phyloP scores from a whole-genome alignment of 495 filamentous ascomycete species.

The Parathielavia hyrcaniae region DNA sequence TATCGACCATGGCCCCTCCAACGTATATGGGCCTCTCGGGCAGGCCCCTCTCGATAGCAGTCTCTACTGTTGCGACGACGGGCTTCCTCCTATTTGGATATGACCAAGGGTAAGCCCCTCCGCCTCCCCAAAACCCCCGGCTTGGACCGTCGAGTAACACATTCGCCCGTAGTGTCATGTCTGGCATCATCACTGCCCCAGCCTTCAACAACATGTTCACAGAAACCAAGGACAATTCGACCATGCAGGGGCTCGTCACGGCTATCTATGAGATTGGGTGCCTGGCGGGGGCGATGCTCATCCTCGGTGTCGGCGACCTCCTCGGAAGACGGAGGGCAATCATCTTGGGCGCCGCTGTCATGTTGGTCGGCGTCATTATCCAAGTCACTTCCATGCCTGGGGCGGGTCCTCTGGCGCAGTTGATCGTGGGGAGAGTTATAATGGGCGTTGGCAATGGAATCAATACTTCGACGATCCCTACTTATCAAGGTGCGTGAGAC shows the following conservation, averaged over 20 bases:
- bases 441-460: conserved; percentile 75
- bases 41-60: conserved; percentile 53
- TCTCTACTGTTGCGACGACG: conserved; percentile 64
- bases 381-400: conserved; percentile 52
- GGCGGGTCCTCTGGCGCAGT: conserved; percentile 50
- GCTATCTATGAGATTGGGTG: conserved; percentile 82
- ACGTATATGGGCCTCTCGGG: conserved; percentile 59
- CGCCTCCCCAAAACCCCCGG: not conserved
- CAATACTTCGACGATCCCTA: conserved; percentile 71
- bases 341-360: conserved; percentile 56
- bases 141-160: not conserved
- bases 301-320: conserved; percentile 60
- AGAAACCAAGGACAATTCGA: conserved; percentile 56
- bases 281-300: conserved; percentile 65
- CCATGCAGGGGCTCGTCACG: conserved; percentile 75
- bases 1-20: conserved; percentile 33
- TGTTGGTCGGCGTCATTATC: conserved; percentile 69
- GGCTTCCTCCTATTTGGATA: conserved; percentile 72
- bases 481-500: conserved; percentile 61
- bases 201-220: conserved; percentile 67
- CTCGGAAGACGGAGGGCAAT: conserved; percentile 57
- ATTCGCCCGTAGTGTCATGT: conserved; percentile 49
- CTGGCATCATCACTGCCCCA: conserved; percentile 68
- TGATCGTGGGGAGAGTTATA: conserved; percentile 67
- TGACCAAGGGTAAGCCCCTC: conserved; percentile 47